Conservation (phyloP, 2,329 filamentous ascomycete genomes). For the Calcarisporium arbuscula region DNA sequence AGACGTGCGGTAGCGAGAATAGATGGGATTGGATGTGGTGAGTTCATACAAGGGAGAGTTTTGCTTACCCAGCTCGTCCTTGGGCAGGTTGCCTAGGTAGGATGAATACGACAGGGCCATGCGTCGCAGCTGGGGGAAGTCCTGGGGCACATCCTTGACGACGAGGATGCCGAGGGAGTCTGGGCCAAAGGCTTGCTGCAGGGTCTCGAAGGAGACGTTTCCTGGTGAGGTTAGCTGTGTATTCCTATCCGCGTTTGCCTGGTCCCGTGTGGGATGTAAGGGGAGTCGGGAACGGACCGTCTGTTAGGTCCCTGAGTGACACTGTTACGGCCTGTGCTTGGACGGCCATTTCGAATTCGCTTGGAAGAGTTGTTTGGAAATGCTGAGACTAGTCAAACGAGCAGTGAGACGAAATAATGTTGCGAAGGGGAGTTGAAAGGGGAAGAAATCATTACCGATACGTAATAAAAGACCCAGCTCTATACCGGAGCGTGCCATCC, state of each 20-base stretch:
- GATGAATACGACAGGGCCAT: constrained; percentile 79
- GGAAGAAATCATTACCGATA: no score
- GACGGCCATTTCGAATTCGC: constrained; percentile 31
- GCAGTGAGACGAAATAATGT: no score
- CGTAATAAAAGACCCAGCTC: no score
- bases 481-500: no score
- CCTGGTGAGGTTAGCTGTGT: no score
- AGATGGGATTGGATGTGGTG: no score
- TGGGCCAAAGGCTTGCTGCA: constrained; percentile 81
- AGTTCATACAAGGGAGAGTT: no score
- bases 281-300: constrained; percentile 43
- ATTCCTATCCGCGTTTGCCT: no score
- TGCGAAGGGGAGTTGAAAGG: neutral
- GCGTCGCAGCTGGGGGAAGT: constrained; percentile 66
- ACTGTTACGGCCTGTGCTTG: constrained; percentile 53
- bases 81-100: constrained; percentile 76
- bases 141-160: constrained; percentile 74
- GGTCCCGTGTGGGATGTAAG: no score
- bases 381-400: no score
- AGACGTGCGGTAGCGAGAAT: neutral
- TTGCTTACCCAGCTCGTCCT: constrained; percentile 59
- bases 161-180: constrained; percentile 86
- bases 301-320: constrained; percentile 53
- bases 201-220: constrained; percentile 58
- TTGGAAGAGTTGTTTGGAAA: no score